Evolutionary conservation across 1,284 basidiomycete genomes (phyloP).

Genomic region (Irpex rosettiformis): DNA sequence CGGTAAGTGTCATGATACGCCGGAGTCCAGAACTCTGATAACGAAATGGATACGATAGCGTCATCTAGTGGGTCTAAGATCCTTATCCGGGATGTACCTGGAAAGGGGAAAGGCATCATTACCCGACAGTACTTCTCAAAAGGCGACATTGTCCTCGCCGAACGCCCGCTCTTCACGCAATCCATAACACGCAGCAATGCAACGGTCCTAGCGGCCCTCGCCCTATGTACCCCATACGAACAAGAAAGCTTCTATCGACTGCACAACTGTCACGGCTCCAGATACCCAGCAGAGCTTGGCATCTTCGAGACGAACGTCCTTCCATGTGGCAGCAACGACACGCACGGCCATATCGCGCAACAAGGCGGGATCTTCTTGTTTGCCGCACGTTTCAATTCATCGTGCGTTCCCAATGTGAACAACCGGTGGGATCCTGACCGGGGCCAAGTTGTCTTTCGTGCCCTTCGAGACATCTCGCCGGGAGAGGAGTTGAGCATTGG

Average conservation of each 20-base stretch:
- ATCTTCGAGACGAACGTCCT: slow-evolving; percentile 22
- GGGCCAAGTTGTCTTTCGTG: slow-evolving; percentile 12
- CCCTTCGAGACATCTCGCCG: slow-evolving; percentile 31
- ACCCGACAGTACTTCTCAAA: slow-evolving; percentile 8
- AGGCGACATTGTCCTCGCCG: slow-evolving; percentile 13
- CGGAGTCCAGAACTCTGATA: background rate
- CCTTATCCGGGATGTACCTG: slow-evolving; percentile 9
- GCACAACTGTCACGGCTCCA: slow-evolving; percentile 9
- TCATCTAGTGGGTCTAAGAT: slow-evolving; percentile 1
- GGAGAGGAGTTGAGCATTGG: slow-evolving; percentile 57
- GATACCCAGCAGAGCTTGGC: slow-evolving; percentile 9
- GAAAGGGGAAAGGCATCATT: slow-evolving; percentile 13
- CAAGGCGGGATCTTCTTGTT: slow-evolving; percentile 17
- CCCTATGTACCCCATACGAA: slow-evolving; percentile 3
- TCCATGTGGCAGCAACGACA: slow-evolving; percentile 20
- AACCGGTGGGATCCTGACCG: slow-evolving; percentile 14
- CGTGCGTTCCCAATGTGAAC: slow-evolving; percentile 18
- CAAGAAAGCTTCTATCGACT: slow-evolving; percentile 6
- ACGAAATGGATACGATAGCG: background rate
- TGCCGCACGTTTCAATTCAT: slow-evolving; percentile 18
- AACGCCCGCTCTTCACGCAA: slow-evolving; percentile 13
- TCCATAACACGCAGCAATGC: slow-evolving; percentile 2
- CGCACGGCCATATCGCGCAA: slow-evolving; percentile 8
- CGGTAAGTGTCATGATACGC: background rate
- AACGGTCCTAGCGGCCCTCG: slow-evolving; percentile 6